Base-by-base conservation (phyloP, 1,284 basidiomycete species). In the Chiua sp. region DNA sequence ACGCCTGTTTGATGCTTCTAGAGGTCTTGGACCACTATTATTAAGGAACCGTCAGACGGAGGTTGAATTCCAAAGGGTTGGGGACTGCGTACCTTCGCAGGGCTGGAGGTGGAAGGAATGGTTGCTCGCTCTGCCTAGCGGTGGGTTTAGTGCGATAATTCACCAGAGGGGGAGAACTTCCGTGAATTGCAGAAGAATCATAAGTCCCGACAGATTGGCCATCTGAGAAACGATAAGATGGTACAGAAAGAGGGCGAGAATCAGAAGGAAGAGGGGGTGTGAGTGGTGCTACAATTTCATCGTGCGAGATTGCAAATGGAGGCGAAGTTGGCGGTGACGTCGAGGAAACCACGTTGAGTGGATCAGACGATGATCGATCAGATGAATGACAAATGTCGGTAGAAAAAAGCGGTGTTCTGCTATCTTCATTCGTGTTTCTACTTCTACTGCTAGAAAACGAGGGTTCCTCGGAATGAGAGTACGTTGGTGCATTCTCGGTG, bases 41-140 rank as follows among this genome's bases (percentile, higher is more conserved):
- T 53, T 44, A 51, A 44, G 33, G 37, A 53, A 53, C 16, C 47
- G 44, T 69, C 51, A 61, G 47, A 52, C 16, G 30, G 18, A 26
- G 15, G 32, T 23, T 30, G 42, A 42, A 54, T 37, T 46, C 26
- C 20, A 7, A n/a, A 55, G 23, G 20, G 15, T 16, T 50, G 13
- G 7, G n/a, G 32, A 23, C n/a, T 10, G 47, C 22, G 32, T 59
- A 73, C 69, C 59, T 65, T 60, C 39, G 52, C 23, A 30, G 22
- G 23, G 46, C 10, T 26, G 23, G 32, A 20, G 37, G 35, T 22
- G 39, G 48, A 58, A 51, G 47, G n/a, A 30, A 30, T n/a, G 37
- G 18, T 6, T 37, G 39, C 26, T 49, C 49, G 50, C 42, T 48
- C 56, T 44, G 61, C 22, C 49, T 37, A 37, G 37, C 16, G 10